Evolutionary conservation across 139 green algal species (phyloP), one percentile per base, ranked within the genome.

Genomic region (Parachlorella kessleri): DNA sequence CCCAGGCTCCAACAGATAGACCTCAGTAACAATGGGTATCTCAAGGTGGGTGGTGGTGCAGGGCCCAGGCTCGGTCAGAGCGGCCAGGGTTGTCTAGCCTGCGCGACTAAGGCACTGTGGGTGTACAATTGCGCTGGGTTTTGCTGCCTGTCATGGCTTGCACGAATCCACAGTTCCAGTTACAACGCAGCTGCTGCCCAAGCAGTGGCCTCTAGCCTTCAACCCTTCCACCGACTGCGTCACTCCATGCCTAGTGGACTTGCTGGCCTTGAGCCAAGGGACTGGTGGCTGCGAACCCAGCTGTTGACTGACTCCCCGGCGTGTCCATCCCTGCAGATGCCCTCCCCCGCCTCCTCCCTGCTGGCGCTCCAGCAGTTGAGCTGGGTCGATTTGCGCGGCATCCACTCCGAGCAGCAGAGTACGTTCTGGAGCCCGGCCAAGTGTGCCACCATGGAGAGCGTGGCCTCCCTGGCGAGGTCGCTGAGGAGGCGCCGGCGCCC

Each of bases 371-470:
- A n/a, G n/a, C n/a, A n/a, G n/a, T n/a, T n/a, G n/a, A n/a, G n/a
- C n/a, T n/a, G n/a, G n/a, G n/a, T n/a, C n/a, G n/a, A n/a, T n/a
- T n/a, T n/a, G n/a, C n/a, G n/a, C n/a, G n/a, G n/a, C n/a, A n/a
- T n/a, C n/a, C n/a, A n/a, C n/a, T n/a, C n/a, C n/a, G n/a, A n/a
- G n/a, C 14, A 59, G 21, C 21, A 59, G 28, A 42, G 71, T 6
- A 38, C 26, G 6, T 91, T 80, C 65, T 92, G 86, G 83, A 79
- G 39, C 33, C 75, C 84, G 18, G 84, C 36, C 72, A 93, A 93
- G 76, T 93, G 87, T 66, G 67, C 48, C 24, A 90, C 81, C 35
- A 92, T 93, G 89, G 70, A 85, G 66, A 64, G 89, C 66, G 59
- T 93, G 14, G 69, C 87, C 7, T 70, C 66, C 2, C 66, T 90